Conservation (phyloP, 83 land plant species). For the Thuja plicata region DNA sequence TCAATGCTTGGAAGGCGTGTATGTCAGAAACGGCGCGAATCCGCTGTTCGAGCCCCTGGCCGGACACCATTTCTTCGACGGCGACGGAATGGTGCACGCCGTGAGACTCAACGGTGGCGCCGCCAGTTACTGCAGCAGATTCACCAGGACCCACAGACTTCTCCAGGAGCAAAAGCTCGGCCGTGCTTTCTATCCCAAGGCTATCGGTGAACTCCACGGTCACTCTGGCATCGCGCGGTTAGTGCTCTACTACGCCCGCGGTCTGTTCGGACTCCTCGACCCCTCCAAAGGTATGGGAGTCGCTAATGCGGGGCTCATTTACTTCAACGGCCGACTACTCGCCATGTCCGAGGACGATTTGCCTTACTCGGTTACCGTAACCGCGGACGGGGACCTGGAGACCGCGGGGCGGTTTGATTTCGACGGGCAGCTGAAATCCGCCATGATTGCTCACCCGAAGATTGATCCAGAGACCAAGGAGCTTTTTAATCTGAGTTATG, state of each 20-base stretch:
- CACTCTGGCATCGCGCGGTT: conserved; percentile 64
- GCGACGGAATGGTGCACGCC: conserved; percentile 74
- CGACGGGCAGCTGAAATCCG: conserved; percentile 41
- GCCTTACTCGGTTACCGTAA: conserved; percentile 61
- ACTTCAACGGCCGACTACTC: conserved; percentile 62
- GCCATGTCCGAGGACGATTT: conserved; percentile 79
- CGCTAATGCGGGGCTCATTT: conserved; percentile 77
- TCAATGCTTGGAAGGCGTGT: conserved; percentile 40
- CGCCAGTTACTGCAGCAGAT: conserved; percentile 46
- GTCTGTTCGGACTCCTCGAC: conserved; percentile 54
- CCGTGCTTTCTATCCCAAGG: conserved; percentile 51
- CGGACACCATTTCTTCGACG: conserved; percentile 77
- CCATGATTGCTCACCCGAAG: conserved; percentile 84
- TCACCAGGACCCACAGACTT: conserved; percentile 51
- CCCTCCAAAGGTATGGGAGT: conserved; percentile 52
- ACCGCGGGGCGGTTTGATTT: conserved; percentile 66
- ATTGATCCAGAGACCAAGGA: conserved; percentile 51
- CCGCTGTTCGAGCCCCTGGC: conserved; percentile 55
- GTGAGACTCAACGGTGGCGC: conserved; percentile 32
- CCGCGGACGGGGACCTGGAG: conserved; percentile 43
- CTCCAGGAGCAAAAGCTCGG: conserved; percentile 44
- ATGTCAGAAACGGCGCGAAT: conserved; percentile 71
- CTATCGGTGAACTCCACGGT: conserved; percentile 74
- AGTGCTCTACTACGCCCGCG: conserved; percentile 37
- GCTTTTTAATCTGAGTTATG: conserved; percentile 64